These are phyloP conservation scores for Gossypium longicalyx DNA, from an alignment of 345 rosid species.

Conservation along the genomic window DNA sequence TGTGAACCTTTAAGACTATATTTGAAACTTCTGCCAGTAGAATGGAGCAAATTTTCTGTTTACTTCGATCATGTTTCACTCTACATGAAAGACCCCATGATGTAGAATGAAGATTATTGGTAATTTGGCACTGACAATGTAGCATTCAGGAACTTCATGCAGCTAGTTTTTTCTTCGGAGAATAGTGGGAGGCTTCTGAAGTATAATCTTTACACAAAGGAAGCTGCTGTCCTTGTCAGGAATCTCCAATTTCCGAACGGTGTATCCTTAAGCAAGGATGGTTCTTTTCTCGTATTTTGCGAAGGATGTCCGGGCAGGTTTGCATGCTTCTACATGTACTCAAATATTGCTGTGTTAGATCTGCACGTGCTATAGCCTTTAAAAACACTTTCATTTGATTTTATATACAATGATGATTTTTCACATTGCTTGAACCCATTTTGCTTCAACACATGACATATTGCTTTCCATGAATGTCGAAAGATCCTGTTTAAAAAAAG, in stretches of 20 bases:
- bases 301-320: constrained; percentile 70
- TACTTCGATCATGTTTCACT: background rate
- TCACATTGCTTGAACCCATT: background rate
- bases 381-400: background rate
- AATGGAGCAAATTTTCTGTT: background rate
- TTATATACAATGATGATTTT: background rate
- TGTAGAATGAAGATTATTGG: no score
- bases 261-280: constrained; percentile 79
- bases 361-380: background rate
- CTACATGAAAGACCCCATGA: background rate
- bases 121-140: background rate
- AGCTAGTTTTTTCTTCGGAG: constrained; percentile 70
- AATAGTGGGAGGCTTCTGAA: constrained; percentile 66
- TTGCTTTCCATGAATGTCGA: background rate
- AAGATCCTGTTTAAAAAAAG: no score
- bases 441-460: background rate
- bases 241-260: constrained; percentile 88
- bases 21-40: background rate
- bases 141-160: constrained; percentile 75
- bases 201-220: constrained; percentile 61
- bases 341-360: background rate
- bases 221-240: constrained; percentile 60
- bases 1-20: background rate
- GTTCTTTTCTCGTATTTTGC: constrained; percentile 66
- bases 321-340: constrained; percentile 12